A percentile compares a stretch with the other conserved stretches of the same genome.
Evolutionary conservation across 192 early-diverging fungal genomes (phyloP).

Genomic region (Chytriomyces sp.): DNA sequence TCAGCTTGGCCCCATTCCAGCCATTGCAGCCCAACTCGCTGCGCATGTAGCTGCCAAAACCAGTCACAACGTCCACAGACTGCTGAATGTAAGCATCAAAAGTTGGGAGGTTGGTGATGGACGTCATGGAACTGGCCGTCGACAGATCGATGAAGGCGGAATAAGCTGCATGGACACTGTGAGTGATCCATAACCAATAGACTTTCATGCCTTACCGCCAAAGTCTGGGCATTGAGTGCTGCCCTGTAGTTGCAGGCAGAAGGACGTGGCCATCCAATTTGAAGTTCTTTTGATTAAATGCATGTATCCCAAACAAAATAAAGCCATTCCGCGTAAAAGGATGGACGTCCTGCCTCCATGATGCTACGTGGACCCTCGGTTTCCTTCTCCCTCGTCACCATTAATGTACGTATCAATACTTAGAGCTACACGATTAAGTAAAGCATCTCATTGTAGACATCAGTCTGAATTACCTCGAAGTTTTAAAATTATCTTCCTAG

Average conservation of each 20-base stretch:
- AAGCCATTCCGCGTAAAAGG: too few species aligned
- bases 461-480: too few species aligned
- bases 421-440: too few species aligned
- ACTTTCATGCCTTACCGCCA: neutral
- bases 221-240: conserved; percentile 20
- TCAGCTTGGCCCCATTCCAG: neutral
- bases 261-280: neutral
- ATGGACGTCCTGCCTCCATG: too few species aligned
- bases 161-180: neutral
- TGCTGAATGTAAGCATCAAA: conserved; percentile 5
- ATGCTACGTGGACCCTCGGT: neutral
- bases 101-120: neutral
- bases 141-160: conserved; percentile 5
- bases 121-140: neutral
- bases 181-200: neutral
- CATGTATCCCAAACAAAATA: neutral
- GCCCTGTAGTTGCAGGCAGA: neutral
- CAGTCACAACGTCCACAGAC: neutral
- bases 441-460: too few species aligned
- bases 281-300: neutral
- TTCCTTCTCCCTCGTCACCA: neutral
- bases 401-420: neutral
- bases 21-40: conserved; percentile 1
- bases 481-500: too few species aligned
- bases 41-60: neutral